Evolutionary conservation across 2,329 filamentous ascomycete species (phyloP).

Genomic region (Fusarium robinianum): DNA sequence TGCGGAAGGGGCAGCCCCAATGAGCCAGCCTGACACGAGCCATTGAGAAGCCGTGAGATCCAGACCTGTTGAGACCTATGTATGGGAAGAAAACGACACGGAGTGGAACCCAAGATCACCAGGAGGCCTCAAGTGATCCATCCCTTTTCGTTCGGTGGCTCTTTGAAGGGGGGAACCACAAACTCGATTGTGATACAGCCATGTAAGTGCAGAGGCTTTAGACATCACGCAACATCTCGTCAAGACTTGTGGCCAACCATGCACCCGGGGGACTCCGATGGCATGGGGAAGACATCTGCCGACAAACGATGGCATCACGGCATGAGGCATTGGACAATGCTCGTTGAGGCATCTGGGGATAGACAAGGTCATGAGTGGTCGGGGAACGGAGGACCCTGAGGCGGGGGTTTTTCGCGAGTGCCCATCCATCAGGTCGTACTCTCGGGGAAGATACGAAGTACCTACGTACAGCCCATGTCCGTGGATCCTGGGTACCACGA

Average conservation of each 20-base stretch:
- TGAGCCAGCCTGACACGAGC: no score
- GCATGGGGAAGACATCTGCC: constrained; percentile 7
- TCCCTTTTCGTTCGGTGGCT: no score
- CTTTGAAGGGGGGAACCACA: no score
- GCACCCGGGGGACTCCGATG: constrained; percentile 6
- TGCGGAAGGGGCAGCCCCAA: no score
- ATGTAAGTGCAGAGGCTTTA: constrained; percentile 13
- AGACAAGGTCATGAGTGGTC: constrained; percentile 15
- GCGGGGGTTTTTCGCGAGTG: constrained; percentile 21
- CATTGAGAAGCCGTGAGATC: no score
- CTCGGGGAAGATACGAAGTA: constrained; percentile 4
- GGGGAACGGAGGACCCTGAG: constrained; percentile 17
- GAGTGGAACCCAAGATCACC: constrained; percentile 3
- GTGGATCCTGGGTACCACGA: constrained; percentile 14
- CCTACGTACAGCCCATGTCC: no score
- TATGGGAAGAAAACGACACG: no score
- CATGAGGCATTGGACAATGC: constrained; percentile 4
- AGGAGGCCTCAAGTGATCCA: no score
- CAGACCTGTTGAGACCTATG: no score
- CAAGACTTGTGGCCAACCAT: constrained; percentile 5
- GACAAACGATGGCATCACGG: background rate
- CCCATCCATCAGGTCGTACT: constrained; percentile 10
- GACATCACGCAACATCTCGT: constrained; percentile 8
- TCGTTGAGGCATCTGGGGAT: constrained; percentile 9
- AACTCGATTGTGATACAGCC: no score